Conservation (phyloP, 2,329 filamentous ascomycete genomes). For the Hypocrella siamensis region DNA sequence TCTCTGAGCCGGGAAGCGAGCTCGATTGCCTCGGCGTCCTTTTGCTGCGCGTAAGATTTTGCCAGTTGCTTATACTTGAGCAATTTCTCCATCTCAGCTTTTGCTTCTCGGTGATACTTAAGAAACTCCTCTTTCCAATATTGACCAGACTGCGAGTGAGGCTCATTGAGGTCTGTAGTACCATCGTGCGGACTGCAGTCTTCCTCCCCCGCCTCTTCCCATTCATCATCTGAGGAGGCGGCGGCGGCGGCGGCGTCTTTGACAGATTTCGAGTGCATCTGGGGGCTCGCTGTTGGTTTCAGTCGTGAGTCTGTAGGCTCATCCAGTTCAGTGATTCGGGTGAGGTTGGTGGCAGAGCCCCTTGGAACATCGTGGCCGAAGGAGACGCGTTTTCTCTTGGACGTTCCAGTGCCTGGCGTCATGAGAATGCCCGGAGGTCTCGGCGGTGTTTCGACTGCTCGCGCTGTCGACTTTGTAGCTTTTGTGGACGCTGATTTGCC, state of each 20-base stretch:
- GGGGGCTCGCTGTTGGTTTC: too few relatives aligned
- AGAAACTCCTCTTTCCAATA: slow-evolving; percentile 73
- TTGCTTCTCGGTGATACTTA: slow-evolving; percentile 56
- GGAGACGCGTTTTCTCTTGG: slow-evolving; percentile 48
- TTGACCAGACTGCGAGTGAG: slow-evolving; percentile 57
- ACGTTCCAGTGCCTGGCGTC: slow-evolving; percentile 45
- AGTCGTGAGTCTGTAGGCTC: slow-evolving; percentile 30
- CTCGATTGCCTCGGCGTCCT: slow-evolving; percentile 55
- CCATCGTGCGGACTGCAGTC: slow-evolving; percentile 39
- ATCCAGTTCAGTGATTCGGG: slow-evolving; percentile 22
- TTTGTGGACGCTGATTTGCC: slow-evolving; percentile 1
- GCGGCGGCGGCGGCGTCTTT: slow-evolving; percentile 1
- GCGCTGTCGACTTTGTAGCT: slow-evolving; percentile 6
- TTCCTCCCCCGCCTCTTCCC: slow-evolving; percentile 30
- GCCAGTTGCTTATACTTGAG: slow-evolving; percentile 67
- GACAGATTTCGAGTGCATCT: background rate
- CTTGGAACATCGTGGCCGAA: slow-evolving; percentile 40
- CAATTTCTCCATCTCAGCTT: slow-evolving; percentile 60
- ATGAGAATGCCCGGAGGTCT: slow-evolving; percentile 44
- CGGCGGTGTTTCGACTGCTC: slow-evolving; percentile 26
- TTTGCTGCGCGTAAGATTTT: slow-evolving; percentile 64
- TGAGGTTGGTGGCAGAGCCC: slow-evolving; percentile 5
- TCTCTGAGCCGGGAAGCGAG: slow-evolving; percentile 50
- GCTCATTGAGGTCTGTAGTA: slow-evolving; percentile 57
- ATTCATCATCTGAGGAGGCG: slow-evolving; percentile 26